Base-by-base conservation (phyloP, 805 yeast species). In the Candida insectorum region DNA sequence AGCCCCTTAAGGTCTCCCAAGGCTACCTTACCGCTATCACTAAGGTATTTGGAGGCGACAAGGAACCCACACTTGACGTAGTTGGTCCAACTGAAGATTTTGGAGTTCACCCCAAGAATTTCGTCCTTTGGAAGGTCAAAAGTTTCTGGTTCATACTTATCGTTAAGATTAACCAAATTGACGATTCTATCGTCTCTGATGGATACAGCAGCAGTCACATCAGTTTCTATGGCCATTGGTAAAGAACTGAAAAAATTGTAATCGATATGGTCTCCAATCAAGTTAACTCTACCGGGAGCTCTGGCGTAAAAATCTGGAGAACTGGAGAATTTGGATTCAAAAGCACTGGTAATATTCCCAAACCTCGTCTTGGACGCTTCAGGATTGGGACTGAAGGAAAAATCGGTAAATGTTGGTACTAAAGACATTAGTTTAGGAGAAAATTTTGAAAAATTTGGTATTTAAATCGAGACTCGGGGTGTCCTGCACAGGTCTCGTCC, bases 181-280 rank as follows among this genome's bases (percentile, higher is more conserved):
- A 66, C 38, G 11, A 21, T 26, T 16, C 14, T 16, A 24, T 40
- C 43, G 7, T 30, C 22, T 23, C 34, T 36, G n/a, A 26, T 17
- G 10, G 38, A 24, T 11, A 71, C 78, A 4, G 79, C 85, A 42
- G 75, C 73, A 30, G 79, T 54, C 33, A 80, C 73, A 46, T 80
- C 85, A 14, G 61, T 69, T 28, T 77, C 81, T 23, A 81, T 75
- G 3, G 89, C 87, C 80, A 81, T 75, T 12, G 88, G 88, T 44
- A 81, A 65, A 8, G 78, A 83, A 5, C 85, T 69, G 51, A 77
- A 81, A 47, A 73, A 70, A 43, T 75, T 73, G 52, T 81, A 81
- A 57, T 81, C 88, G 35, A 81, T 75, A 50, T 81, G 89, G 44
- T 81, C 88, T 23, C 89, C 88, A 36, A 81, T 78, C 38, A 81